Conservation (phyloP, 2,329 filamentous ascomycete species). For the Fusarium musae region DNA sequence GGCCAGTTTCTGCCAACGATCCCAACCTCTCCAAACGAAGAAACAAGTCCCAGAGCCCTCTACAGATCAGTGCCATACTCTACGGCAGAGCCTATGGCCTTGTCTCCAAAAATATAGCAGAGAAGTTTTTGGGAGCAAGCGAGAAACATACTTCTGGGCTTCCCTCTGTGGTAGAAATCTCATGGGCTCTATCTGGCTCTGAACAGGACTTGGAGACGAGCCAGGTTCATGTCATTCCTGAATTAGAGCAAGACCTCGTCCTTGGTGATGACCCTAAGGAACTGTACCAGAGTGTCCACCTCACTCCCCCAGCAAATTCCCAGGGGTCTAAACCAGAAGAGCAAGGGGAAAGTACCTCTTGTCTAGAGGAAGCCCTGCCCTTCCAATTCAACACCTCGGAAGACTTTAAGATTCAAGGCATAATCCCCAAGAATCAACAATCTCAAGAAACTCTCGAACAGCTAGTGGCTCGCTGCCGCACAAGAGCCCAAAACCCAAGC, state of each 20-base stretch:
- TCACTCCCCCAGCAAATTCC: neutral
- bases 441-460: neutral
- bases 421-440: neutral
- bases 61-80: slow-evolving; percentile 1
- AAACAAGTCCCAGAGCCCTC: neutral
- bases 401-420: slow-evolving; percentile 3
- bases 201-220: slow-evolving; percentile 9
- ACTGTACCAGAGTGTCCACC: slow-evolving; percentile 2
- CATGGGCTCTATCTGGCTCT: neutral
- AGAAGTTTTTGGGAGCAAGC: neutral
- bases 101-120: slow-evolving; percentile 9
- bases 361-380: neutral
- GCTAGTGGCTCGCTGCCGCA: neutral
- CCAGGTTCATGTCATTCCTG: slow-evolving; percentile 8
- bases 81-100: slow-evolving; percentile 1
- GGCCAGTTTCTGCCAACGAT: neutral
- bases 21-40: neutral
- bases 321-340: neutral
- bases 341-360: neutral
- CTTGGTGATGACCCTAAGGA: slow-evolving; percentile 7
- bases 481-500: neutral
- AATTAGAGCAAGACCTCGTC: slow-evolving; percentile 17
- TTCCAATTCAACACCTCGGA: neutral
- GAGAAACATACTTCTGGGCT: neutral
- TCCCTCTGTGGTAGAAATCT: slow-evolving; percentile 6